Conservation (phyloP, 2,329 filamentous ascomycete species). For the Colletotrichum liaoningense region DNA sequence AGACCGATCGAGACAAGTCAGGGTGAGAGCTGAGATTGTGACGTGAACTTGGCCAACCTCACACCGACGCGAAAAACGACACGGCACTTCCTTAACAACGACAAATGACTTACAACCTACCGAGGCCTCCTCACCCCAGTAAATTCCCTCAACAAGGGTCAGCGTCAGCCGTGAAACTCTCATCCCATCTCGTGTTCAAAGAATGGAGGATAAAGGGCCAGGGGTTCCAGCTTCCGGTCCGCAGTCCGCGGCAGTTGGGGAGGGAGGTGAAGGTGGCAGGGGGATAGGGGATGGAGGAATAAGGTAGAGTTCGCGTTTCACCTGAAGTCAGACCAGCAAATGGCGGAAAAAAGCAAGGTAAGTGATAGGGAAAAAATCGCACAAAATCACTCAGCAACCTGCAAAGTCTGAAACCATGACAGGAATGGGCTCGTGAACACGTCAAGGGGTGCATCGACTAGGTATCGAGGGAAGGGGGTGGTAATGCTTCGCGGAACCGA, state of each 20-base stretch:
- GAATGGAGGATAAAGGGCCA: background rate
- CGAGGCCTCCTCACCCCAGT: too few species aligned
- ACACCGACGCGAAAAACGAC: constrained; percentile 1
- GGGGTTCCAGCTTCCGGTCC: constrained; percentile 18
- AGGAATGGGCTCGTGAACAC: background rate
- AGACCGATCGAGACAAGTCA: background rate
- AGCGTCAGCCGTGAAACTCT: background rate
- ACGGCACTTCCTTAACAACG: background rate
- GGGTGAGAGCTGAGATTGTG: background rate
- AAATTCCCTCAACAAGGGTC: constrained; percentile 27
- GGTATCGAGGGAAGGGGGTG: background rate
- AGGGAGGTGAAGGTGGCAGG: background rate
- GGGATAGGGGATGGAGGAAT: background rate
- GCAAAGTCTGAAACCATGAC: background rate
- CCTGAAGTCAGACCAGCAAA: background rate
- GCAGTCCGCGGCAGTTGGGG: background rate
- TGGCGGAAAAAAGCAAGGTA: too few species aligned
- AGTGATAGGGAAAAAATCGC: background rate
- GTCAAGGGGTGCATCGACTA: background rate
- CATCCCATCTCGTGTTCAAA: constrained; percentile 15
- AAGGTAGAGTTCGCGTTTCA: constrained; percentile 20
- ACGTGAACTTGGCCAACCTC: background rate
- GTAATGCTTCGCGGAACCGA: background rate
- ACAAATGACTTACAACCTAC: too few species aligned
- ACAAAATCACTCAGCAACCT: background rate